These are phyloP conservation scores for Arthrobotrys sinensis DNA, from an alignment of 2,329 filamentous ascomycete genomes.

Conservation along the genomic window DNA sequence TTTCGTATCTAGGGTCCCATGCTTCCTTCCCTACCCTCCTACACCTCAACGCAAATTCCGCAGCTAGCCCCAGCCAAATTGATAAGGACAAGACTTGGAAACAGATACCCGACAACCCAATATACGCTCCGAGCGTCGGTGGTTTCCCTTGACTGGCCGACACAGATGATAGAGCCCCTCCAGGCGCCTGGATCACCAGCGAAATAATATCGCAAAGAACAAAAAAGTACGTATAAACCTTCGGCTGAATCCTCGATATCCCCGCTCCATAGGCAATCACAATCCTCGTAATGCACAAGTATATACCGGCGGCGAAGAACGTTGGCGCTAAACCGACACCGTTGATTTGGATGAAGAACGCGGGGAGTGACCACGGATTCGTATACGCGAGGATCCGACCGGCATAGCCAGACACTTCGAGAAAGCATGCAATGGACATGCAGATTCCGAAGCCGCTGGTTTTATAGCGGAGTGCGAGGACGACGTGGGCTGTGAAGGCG, in stretches of 20 bases:
- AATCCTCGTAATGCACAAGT: constrained; percentile 72
- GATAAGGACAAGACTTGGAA: constrained; percentile 75
- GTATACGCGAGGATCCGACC: constrained; percentile 74
- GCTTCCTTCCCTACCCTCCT: constrained; percentile 21
- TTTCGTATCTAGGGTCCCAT: constrained; percentile 41
- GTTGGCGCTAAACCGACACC: constrained; percentile 77
- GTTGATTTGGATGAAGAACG: constrained; percentile 74
- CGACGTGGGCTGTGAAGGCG: constrained; percentile 63
- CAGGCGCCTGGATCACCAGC: constrained; percentile 75
- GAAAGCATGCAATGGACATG: constrained; percentile 63
- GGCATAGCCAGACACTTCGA: constrained; percentile 72
- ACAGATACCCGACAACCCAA: constrained; percentile 76
- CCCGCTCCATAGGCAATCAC: constrained; percentile 72
- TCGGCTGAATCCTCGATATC: constrained; percentile 69
- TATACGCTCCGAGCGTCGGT: constrained; percentile 66
- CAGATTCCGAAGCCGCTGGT: constrained; percentile 63
- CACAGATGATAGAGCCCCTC: constrained; percentile 73
- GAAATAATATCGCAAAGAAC: constrained; percentile 76
- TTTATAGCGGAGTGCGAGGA: constrained; percentile 39
- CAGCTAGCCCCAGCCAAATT: constrained; percentile 74
- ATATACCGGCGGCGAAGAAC: constrained; percentile 77
- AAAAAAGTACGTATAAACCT: constrained; percentile 74
- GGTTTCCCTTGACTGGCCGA: constrained; percentile 35
- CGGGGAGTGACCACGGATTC: constrained; percentile 70
- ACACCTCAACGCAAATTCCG: constrained; percentile 67